Base-by-base conservation (phyloP, 805 yeast genomes). In the Limtongia smithiae region DNA sequence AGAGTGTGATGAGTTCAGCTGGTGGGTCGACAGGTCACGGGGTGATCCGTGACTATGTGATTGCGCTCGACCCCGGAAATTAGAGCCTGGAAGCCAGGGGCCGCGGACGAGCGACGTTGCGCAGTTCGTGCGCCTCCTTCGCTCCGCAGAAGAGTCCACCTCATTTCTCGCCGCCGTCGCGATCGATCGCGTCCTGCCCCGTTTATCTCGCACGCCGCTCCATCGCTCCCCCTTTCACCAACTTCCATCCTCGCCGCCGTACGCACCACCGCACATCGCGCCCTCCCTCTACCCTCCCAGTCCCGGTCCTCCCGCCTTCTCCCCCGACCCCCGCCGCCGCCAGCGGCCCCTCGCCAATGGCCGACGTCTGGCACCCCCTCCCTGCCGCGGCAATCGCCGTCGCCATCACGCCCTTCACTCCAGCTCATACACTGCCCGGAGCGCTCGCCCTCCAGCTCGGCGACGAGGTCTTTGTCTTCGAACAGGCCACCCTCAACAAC, bases 391-490 rank as follows among this genome's bases (percentile, higher is more conserved):
- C 34, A 7, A 41, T 40, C 31, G 55, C 52, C 12, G 45, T 51
- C 38, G 57, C 50, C 7, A 32, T 20, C n/a, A n/a, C 40, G 2
- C 33, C 52, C n/a, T 40, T 37, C 39, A n/a, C 41, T 4, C 49
- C 56, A 11, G 24, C 47, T 2, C 35, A 18, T 3, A 17, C 41
- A 18, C 30, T 40, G 17, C 22, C 36, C 25, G 22, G 43, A 3
- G 37, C 56, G 39, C 38, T 51, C 35, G 35, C 58, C 32, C 42
- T 54, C 24, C 25, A 39, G 64, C 27, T 68, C 18, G 95, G 95
- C 31, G 94, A 86, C 65, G 86, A 82, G 55, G 80, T 84, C 28
- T 85, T 77, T 64, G 70, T 85, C 17, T 84, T 86, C 62, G 95
- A 87, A 62, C 69, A 75, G 41, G 71, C 76, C 65, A 65, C 69